phyloP scores from a whole-genome alignment of 768 basidiomycete genomes.

The Russula compacta region DNA sequence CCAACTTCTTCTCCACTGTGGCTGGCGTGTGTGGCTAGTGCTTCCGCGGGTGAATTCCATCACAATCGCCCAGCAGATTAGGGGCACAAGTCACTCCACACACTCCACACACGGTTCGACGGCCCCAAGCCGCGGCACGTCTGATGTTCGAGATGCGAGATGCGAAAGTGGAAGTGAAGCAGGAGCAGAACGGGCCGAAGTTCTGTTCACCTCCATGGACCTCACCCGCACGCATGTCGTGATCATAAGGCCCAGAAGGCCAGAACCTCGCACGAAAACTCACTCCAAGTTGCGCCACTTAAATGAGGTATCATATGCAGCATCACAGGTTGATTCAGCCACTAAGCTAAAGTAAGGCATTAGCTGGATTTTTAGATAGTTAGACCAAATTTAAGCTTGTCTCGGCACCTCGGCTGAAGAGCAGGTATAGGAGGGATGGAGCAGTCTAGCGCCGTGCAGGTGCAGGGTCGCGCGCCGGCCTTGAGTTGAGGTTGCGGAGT shows the following conservation, averaged over 20 bases:
- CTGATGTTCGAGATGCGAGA: background rate
- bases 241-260: background rate
- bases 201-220: background rate
- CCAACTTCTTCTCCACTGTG: background rate
- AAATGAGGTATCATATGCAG: background rate
- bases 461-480: background rate
- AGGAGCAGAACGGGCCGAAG: background rate
- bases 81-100: background rate
- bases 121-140: background rate
- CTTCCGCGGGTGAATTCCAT: background rate
- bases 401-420: background rate
- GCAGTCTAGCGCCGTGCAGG: too few relatives aligned
- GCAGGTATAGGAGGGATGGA: too few relatives aligned
- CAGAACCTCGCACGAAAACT: background rate
- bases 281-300: background rate
- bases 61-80: background rate
- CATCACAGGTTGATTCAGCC: background rate
- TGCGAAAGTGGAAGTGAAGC: background rate
- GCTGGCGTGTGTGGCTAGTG: background rate
- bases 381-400: background rate
- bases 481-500: background rate
- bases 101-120: background rate
- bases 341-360: background rate
- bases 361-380: background rate
- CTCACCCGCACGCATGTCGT: background rate